Percentiles rank a stretch among this genome's conserved stretches.
Conservation (phyloP, 2,329 filamentous ascomycete genomes). For the Trichophyton mentagrophytes region DNA sequence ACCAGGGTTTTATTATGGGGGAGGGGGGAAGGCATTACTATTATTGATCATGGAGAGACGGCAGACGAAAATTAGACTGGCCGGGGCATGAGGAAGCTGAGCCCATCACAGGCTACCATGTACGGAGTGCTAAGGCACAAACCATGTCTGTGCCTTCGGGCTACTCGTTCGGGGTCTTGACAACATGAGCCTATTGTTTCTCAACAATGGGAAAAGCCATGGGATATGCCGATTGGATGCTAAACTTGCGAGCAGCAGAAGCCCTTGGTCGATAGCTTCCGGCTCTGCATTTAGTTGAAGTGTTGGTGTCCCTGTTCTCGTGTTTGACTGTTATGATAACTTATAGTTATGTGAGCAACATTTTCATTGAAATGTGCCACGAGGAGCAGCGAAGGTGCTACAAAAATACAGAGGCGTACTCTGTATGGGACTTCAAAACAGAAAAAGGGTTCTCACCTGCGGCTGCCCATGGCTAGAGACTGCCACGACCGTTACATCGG, state of each 20-base stretch:
- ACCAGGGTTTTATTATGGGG: neutral
- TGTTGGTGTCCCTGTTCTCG: neutral
- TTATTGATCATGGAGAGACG: neutral
- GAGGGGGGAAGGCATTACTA: too few species aligned
- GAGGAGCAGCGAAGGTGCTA: neutral
- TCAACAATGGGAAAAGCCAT: neutral
- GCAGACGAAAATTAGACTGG: neutral
- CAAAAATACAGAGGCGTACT: neutral
- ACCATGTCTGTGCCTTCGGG: neutral
- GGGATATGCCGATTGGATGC: neutral
- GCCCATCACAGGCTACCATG: neutral
- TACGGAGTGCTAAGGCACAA: neutral
- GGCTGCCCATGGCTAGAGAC: neutral
- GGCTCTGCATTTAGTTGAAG: neutral
- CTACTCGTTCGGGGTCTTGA: neutral
- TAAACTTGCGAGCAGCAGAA: neutral
- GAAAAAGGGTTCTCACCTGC: neutral
- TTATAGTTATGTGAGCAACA: neutral
- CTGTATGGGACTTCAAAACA: neutral
- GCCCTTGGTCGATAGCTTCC: neutral
- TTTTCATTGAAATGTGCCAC: neutral
- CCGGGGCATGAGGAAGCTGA: neutral
- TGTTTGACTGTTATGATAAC: neutral
- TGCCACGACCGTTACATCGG: constrained; percentile 3
- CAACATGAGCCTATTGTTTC: neutral